Percentiles rank a stretch among this genome's conserved stretches.
phyloP scores from a whole-genome alignment of 176 grass and related monocot genomes.

The Panicum miliaceum region DNA sequence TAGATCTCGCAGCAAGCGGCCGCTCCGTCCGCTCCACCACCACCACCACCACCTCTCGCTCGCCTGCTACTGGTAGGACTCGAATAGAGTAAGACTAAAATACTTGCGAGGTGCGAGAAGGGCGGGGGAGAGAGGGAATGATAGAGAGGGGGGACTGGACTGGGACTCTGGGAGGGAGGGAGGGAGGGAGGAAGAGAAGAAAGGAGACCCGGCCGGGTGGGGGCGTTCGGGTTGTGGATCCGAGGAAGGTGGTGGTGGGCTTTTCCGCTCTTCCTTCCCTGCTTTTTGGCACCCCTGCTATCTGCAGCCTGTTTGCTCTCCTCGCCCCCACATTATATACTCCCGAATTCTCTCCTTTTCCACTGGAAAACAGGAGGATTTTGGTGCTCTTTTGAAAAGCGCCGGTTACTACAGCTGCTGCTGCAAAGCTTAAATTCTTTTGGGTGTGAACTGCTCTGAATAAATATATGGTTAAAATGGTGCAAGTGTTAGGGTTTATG shows the following conservation, averaged over 20 bases:
- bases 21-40: constrained; percentile 31
- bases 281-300: constrained; percentile 40
- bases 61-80: constrained; percentile 48
- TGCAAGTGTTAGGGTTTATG: background rate
- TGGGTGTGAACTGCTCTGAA: background rate
- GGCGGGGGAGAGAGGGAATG: background rate
- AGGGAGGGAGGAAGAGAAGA: constrained; percentile 3
- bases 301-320: constrained; percentile 28
- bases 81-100: constrained; percentile 55
- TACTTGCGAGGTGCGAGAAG: constrained; percentile 30
- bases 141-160: background rate
- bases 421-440: background rate
- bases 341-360: constrained; percentile 21
- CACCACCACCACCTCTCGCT: constrained; percentile 31
- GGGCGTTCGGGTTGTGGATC: constrained; percentile 55
- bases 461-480: background rate
- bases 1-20: constrained; percentile 48
- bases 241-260: constrained; percentile 64
- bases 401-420: background rate
- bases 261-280: constrained; percentile 48
- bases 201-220: constrained; percentile 23
- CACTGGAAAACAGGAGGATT: constrained; percentile 19
- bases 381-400: constrained; percentile 3
- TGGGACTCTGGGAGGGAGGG: background rate
- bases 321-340: background rate